Percentiles rank a stretch among this genome's conserved stretches.
These are phyloP conservation scores for Aegilops umbellulata DNA, from an alignment of 176 grass and related monocot genomes.

Conservation along the genomic window DNA sequence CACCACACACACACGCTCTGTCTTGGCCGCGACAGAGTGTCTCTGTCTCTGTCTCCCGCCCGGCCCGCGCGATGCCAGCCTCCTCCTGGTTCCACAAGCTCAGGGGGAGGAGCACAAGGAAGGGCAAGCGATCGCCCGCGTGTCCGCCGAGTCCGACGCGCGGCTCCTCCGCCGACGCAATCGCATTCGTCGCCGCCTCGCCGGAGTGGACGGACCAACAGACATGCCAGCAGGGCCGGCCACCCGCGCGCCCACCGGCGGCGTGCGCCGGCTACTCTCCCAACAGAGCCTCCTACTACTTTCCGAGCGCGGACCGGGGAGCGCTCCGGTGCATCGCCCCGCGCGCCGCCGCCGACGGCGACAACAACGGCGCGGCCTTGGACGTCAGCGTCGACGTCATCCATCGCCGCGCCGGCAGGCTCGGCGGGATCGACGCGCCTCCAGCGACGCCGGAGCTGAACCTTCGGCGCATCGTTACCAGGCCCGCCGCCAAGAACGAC, in stretches of 20 bases:
- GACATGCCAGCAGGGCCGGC: neutral
- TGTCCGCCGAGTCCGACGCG: neutral
- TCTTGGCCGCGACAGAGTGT: constrained; percentile 14
- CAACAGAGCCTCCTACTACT: constrained; percentile 79
- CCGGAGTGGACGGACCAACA: neutral
- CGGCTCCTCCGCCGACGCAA: neutral
- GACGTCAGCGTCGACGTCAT: constrained; percentile 43
- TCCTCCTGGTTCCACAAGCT: constrained; percentile 88
- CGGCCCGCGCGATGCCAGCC: constrained; percentile 35
- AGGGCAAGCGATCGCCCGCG: constrained; percentile 31
- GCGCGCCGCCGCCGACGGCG: neutral
- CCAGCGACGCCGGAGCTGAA: constrained; percentile 63
- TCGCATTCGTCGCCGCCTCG: neutral
- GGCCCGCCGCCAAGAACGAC: constrained; percentile 13
- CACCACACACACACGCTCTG: constrained; percentile 11
- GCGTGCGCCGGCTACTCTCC: constrained; percentile 22
- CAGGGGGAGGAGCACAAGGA: constrained; percentile 35
- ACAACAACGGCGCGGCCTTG: neutral
- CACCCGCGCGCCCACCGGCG: neutral
- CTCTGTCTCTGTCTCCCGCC: neutral
- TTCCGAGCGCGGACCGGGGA: constrained; percentile 49
- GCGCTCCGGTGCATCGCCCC: constrained; percentile 10
- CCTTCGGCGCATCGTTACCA: constrained; percentile 67
- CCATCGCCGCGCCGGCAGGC: constrained; percentile 26
- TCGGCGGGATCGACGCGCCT: constrained; percentile 36